Conservation (phyloP, 2,329 filamentous ascomycete genomes). For the Trichoderma koningiopsis region DNA sequence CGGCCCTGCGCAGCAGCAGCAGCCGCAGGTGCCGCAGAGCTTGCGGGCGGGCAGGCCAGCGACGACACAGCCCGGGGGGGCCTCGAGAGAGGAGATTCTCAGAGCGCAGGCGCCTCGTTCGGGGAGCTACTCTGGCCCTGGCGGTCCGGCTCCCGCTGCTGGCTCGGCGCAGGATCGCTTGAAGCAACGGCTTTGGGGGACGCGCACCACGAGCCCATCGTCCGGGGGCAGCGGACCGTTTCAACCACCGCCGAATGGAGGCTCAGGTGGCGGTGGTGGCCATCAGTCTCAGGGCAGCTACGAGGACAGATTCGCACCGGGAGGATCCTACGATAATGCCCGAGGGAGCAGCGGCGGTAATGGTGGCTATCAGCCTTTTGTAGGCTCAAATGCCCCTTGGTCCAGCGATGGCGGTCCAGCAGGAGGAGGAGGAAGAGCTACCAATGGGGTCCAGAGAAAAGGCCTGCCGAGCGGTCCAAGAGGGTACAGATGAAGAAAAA, state of each 20-base stretch:
- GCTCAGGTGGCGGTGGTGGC: conserved; percentile 29
- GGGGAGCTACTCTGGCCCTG: conserved; percentile 69
- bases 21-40: conserved; percentile 45
- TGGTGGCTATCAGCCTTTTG: conserved; percentile 43
- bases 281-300: conserved; percentile 40
- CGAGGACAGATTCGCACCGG: conserved; percentile 51
- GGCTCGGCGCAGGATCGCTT: conserved; percentile 73
- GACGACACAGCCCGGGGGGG: conserved; percentile 29
- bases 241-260: conserved; percentile 43
- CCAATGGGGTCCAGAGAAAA: conserved; percentile 38
- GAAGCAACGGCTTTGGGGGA: conserved; percentile 75
- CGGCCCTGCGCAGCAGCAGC: conserved; percentile 38
- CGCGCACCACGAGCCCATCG: conserved; percentile 59
- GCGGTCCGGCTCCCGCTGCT: conserved; percentile 37
- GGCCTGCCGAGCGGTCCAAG: conserved; percentile 53
- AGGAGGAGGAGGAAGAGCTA: conserved; percentile 31
- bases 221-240: conserved; percentile 47
- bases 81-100: conserved; percentile 42
- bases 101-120: conserved; percentile 64
- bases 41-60: conserved; percentile 47
- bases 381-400: conserved; percentile 53
- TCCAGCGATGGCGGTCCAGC: conserved; percentile 44
- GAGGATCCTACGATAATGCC: conserved; percentile 46
- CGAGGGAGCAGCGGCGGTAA: conserved; percentile 30
- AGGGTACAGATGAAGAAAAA: conserved; percentile 39